Conservation (phyloP, 2,329 filamentous ascomycete species). For the Calonectria hawksworthii region DNA sequence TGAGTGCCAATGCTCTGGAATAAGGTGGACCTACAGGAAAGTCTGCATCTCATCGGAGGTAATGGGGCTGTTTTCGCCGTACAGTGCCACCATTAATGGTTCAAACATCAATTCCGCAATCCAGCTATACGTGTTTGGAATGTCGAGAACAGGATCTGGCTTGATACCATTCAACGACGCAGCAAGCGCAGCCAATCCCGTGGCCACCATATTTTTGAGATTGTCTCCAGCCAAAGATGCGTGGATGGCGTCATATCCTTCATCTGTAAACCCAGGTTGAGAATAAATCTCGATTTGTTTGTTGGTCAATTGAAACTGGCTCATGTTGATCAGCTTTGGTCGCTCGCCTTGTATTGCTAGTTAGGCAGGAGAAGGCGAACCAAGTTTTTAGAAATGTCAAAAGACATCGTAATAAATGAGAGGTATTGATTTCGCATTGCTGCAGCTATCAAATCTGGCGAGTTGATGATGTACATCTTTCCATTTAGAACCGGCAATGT, state of each 20-base stretch:
- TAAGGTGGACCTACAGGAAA: conserved; percentile 49
- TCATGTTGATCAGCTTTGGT: background rate
- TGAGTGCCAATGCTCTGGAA: too few species aligned
- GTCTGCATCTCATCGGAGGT: conserved; percentile 47
- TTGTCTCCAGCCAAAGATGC: conserved; percentile 24
- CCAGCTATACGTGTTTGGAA: conserved; percentile 55
- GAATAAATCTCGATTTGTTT: conserved; percentile 5
- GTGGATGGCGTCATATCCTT: conserved; percentile 23
- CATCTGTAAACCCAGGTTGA: background rate
- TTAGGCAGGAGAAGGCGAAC: background rate
- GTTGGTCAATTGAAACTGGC: conserved; percentile 23
- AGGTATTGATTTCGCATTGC: conserved; percentile 57
- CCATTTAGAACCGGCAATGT: conserved; percentile 59
- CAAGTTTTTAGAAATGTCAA: conserved; percentile 44
- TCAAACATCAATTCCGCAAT: conserved; percentile 53
- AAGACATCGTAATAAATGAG: conserved; percentile 57
- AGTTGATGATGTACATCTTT: conserved; percentile 60
- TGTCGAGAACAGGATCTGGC: background rate
- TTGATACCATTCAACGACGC: conserved; percentile 17
- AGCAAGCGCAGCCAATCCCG: background rate
- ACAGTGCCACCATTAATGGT: conserved; percentile 56
- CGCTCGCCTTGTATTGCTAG: background rate
- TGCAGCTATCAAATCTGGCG: conserved; percentile 53
- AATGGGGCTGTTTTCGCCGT: conserved; percentile 58
- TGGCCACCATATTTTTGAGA: conserved; percentile 25